Conservation (phyloP, 2,329 filamentous ascomycete genomes). For the Epichloe bromicola region DNA sequence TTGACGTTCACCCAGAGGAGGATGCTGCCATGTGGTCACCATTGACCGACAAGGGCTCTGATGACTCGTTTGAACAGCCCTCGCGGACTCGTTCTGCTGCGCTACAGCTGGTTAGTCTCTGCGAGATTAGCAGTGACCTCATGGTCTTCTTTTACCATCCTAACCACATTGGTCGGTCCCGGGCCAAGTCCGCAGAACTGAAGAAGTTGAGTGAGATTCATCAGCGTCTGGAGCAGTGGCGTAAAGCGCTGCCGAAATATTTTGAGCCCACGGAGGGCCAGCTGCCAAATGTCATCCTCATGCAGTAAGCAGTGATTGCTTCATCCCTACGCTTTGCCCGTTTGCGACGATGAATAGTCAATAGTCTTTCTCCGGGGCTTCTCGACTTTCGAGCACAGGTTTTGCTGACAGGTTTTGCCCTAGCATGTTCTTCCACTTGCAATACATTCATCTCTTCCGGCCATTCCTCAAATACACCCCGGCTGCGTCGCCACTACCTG, state of each 20-base stretch:
- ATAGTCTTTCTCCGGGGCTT: not conserved
- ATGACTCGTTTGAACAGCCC: slow-evolving; percentile 60
- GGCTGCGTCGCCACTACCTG: slow-evolving; percentile 65
- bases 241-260: slow-evolving; percentile 68
- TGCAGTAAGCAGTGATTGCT: slow-evolving; percentile 55
- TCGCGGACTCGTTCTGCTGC: slow-evolving; percentile 72
- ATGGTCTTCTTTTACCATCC: slow-evolving; percentile 81
- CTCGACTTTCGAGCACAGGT: not conserved
- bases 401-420: slow-evolving; percentile 11
- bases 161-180: slow-evolving; percentile 44
- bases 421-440: slow-evolving; percentile 94
- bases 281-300: slow-evolving; percentile 64
- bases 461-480: slow-evolving; percentile 88
- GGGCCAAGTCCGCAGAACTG: slow-evolving; percentile 69
- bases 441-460: slow-evolving; percentile 91
- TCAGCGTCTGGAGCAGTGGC: slow-evolving; percentile 80
- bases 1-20: slow-evolving; percentile 81
- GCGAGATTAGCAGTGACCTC: slow-evolving; percentile 87
- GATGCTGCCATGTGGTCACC: slow-evolving; percentile 79
- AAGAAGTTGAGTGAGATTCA: slow-evolving; percentile 91
- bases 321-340: not conserved
- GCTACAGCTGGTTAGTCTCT: slow-evolving; percentile 68
- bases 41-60: slow-evolving; percentile 73
- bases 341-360: too few relatives aligned
- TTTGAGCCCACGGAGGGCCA: slow-evolving; percentile 83